Evolutionary conservation across 176 grass and related monocot genomes (phyloP).

Genomic region (Melocanna baccifera): DNA sequence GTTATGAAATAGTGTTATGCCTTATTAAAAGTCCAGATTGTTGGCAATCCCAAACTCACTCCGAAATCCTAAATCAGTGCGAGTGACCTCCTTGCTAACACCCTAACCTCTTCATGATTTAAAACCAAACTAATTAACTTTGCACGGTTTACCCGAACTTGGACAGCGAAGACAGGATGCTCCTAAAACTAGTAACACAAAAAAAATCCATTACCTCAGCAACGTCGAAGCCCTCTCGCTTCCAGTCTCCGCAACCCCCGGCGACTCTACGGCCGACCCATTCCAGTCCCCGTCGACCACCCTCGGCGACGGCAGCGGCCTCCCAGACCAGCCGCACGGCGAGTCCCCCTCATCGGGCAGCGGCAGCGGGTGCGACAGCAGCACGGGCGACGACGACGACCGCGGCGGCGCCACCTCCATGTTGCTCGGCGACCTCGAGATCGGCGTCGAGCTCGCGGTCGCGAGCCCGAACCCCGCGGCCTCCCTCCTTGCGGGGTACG

Average conservation of each 20-base stretch:
- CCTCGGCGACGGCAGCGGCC: conserved; percentile 39
- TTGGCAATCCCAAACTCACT: background rate
- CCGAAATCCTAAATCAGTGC: background rate
- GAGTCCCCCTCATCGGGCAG: conserved; percentile 36
- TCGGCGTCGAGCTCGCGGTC: conserved; percentile 45
- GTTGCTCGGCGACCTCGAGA: conserved; percentile 43
- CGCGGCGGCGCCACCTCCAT: conserved; percentile 35
- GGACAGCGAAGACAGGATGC: background rate
- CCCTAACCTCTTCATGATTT: background rate
- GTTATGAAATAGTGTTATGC: background rate
- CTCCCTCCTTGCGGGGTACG: conserved; percentile 4
- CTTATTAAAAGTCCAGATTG: conserved; percentile 4
- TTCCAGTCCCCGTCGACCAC: conserved; percentile 28
- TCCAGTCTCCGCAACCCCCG: background rate
- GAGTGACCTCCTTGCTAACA: background rate
- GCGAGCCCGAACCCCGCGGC: background rate
- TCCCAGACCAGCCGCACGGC: conserved; percentile 12
- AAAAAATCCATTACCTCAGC: conserved; percentile 34
- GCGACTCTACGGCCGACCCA: background rate
- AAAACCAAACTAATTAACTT: background rate
- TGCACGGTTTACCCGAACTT: background rate
- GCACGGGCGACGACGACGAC: conserved; percentile 60
- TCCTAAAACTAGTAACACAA: background rate
- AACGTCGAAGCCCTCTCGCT: conserved; percentile 29
- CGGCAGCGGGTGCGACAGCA: conserved; percentile 44